These are phyloP conservation scores for Geotrichum cucujoidarum DNA, from an alignment of 1,139 yeast genomes.

Conservation along the genomic window DNA sequence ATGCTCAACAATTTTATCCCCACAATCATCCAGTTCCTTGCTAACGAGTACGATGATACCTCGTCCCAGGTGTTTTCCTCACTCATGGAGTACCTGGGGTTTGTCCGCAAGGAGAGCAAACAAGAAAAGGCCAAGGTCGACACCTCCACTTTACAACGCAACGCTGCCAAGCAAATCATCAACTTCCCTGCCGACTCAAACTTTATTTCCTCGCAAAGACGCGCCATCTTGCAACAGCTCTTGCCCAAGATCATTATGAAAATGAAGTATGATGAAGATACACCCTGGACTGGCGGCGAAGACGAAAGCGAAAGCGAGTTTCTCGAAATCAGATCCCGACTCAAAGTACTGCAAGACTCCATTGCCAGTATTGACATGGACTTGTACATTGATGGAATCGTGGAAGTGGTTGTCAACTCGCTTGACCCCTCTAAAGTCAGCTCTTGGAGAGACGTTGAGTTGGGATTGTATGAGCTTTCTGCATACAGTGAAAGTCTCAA, in stretches of 20 bases:
- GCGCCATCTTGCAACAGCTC: slow-evolving; percentile 54
- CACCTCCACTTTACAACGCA: slow-evolving; percentile 27
- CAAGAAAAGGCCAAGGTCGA: slow-evolving; percentile 31
- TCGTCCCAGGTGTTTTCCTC: slow-evolving; percentile 79
- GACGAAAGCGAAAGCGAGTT: slow-evolving; percentile 72
- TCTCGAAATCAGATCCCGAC: slow-evolving; percentile 64
- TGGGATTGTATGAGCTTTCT: slow-evolving; percentile 77
- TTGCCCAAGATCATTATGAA: slow-evolving; percentile 68
- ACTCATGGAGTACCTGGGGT: slow-evolving; percentile 64
- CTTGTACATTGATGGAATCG: slow-evolving; percentile 64
- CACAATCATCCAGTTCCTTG: slow-evolving; percentile 60
- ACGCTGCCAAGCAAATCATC: slow-evolving; percentile 27
- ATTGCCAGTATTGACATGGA: slow-evolving; percentile 72
- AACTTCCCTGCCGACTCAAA: slow-evolving; percentile 33
- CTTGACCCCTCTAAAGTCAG: slow-evolving; percentile 33
- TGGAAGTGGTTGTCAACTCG: slow-evolving; percentile 59
- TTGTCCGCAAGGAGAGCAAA: slow-evolving; percentile 55
- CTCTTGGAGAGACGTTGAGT: slow-evolving; percentile 74
- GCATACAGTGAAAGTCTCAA: slow-evolving; percentile 76
- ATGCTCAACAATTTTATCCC: slow-evolving; percentile 67
- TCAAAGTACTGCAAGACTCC: slow-evolving; percentile 78
- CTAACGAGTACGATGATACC: slow-evolving; percentile 84
- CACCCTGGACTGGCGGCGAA: slow-evolving; percentile 46
- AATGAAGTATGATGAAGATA: slow-evolving; percentile 69
- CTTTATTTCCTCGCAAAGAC: slow-evolving; percentile 37